Evolutionary conservation across 495 filamentous ascomycete genomes (phyloP), one percentile per base, ranked within the genome.

Genomic region (Aspergillus avenaceus): DNA sequence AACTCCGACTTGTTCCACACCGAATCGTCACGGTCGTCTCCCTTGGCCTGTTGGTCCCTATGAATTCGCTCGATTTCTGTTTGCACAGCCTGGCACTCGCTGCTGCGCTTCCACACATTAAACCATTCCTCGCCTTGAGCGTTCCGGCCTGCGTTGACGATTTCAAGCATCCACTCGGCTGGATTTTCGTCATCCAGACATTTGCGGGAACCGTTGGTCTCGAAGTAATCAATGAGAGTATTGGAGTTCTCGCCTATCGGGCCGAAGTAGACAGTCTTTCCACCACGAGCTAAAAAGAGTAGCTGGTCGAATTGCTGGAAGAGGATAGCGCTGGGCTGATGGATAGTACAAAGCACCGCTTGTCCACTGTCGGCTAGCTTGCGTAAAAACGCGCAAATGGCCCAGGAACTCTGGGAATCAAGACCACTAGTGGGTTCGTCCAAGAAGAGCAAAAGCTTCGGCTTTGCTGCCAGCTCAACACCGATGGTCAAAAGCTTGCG

Each of bases 301-400:
- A 97, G 73, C 21, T 87, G 83, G 65, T 97, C 91, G 59, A 97
- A 98, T 48, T 88, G 79, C 61, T 95, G 86, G 72, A 98, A 95
- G 27, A 98, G 77, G 64, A 95, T 87, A 31, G 90, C 90, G 0
- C 85, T 90, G 2, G 91, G 91, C 64, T 98, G 93, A 66, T 98
- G 93, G 52, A 98, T 96, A 6, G 91, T 96, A 64, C 88, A 93
- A 7, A 96, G 82, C 58, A 96, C 84, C n/a, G 91, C 89, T 64
- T 95, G 89, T 13, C 91, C 91, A 52, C 79, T 84, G 66, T 88
- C 83, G 34, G 91, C 87, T 28, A 96, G 75, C 61, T 90, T 91
- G 56, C 87, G 80, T 16, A 96, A 75, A 40, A 95, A 78, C 46
- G 81, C 72, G 41, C 87, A 74, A 55, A 95, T 95, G 22, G 87